These are phyloP conservation scores for Microdochium paspali DNA, from an alignment of 2,329 filamentous ascomycete species.

Conservation along the genomic window DNA sequence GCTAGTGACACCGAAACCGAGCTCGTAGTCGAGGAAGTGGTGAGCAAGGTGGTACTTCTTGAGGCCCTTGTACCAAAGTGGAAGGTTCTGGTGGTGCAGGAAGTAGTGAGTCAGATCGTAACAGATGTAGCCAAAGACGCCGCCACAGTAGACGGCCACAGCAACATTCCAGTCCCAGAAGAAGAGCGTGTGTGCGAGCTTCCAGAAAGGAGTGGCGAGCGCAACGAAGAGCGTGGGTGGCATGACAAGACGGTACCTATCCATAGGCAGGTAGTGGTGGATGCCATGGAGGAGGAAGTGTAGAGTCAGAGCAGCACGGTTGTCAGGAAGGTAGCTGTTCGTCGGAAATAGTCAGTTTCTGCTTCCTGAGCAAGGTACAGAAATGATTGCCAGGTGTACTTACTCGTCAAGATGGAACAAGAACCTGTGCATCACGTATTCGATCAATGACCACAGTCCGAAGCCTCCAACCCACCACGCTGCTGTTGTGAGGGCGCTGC, in stretches of 20 bases:
- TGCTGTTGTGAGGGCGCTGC: conserved; percentile 33
- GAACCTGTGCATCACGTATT: conserved; percentile 82
- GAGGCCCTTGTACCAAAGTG: conserved; percentile 77
- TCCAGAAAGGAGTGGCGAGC: conserved; percentile 86
- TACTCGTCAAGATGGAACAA: conserved; percentile 92
- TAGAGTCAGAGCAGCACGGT: conserved; percentile 72
- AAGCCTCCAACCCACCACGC: conserved; percentile 64
- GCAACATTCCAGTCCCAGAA: conserved; percentile 78
- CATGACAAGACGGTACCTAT: conserved; percentile 95
- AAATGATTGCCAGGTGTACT: conserved; percentile 28
- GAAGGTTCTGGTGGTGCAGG: conserved; percentile 88
- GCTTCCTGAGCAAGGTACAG: background rate
- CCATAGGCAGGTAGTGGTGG: conserved; percentile 99
- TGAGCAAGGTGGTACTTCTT: conserved; percentile 98
- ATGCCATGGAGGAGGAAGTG: conserved; percentile 96
- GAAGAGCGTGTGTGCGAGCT: conserved; percentile 75
- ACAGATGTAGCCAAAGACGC: conserved; percentile 89
- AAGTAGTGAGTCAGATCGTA: conserved; percentile 99
- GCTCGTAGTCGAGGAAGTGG: conserved; percentile 96
- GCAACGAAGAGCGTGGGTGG: conserved; percentile 78
- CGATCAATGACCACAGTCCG: conserved; percentile 77
- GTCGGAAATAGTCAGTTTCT: conserved; percentile 17
- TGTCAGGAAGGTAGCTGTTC: conserved; percentile 75
- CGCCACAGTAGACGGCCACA: conserved; percentile 73
- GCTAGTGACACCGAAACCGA: conserved; percentile 94